Base-by-base conservation (phyloP, 768 basidiomycete genomes). In the Tulasnella sp. region DNA sequence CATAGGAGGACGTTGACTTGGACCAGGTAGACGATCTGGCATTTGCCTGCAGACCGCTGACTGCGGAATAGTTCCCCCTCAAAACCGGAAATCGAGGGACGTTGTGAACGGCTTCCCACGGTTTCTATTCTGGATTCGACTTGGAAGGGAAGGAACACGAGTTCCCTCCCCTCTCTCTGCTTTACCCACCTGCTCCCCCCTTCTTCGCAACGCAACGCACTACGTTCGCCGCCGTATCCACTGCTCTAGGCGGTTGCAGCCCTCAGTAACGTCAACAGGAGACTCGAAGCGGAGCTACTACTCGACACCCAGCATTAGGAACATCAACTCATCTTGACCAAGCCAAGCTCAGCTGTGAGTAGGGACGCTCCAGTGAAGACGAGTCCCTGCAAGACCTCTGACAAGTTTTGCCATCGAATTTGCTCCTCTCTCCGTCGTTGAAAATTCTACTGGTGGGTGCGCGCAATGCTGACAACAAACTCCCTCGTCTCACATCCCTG, bases 241-340 rank as follows among this genome's bases (percentile, higher is more conserved):
- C 27, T 34, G 27, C n/a, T 68, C 62, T 31, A 27, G 34, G 62
- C 62, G 62, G 62, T 68, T 36, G 9, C 31, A 68, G 31, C 5
- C 27, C 27, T 31, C 62, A 34, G 62, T 68, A 68, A 31, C 62
- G 62, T 31, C 62, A 68, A 68, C 34, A 31, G 16, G 34, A 68
- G 31, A 36, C 34, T n/a, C 34, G 62, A 68, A 31, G 31, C 16
- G 62, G 24, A 68, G 62, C 62, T 27, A 68, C 16, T 19, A 14
- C 27, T 68, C 62, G 31, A 36, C 27, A 36, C 62, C 27, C 62
- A 36, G 62, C 62, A 36, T 68, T 36, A 31, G 62, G 62, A 34
- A 68, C 62, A 68, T 68, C 62, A 68, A 68, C 62, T 68, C 62
- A 68, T 68, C 62, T 68, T 19, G 62, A 68, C 62, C 62, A 31